Evolutionary conservation across 2,329 filamentous ascomycete species (phyloP), one percentile per base, ranked within the genome.

Genomic region (Epichloe brachyelytri): DNA sequence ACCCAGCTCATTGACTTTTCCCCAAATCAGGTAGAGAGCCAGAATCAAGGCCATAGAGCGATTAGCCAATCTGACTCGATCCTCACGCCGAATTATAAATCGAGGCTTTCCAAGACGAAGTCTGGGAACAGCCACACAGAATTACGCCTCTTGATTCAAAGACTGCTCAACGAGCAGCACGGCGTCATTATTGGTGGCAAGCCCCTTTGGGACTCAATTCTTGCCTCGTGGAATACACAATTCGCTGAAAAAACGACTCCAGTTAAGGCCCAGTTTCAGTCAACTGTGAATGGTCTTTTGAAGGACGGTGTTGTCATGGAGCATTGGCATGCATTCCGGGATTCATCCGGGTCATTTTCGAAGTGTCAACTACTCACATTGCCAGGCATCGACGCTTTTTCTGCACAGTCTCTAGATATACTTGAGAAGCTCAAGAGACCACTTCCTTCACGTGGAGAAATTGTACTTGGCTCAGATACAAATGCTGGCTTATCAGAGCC

Each of bases 151-250:
- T 57, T 65, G 10, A 57, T 68, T 15, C 58, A 61, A 5, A 58
- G 60, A 3, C 54, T 65, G 33, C 56, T 68, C 33, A 55, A 53
- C n/a, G 59, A 63, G 34, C 57, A 63, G 5, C 59, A 63, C 2
- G 76, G 76, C 0, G 72, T 74, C 1, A 74, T 80, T 43, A 74
- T 78, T 1, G 73, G 74, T 15, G 74, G 74, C 22, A 67, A 70
- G 40, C 65, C 73, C 3, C 61, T 80, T 4, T 77, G 74, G 64
- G 70, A 72, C 51, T 71, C 72, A 2, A 58, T 77, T 4, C 65
- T 69, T 14, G 65, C 65, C 10, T 61, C 72, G 7, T 80, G 76
- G 70, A 59, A 64, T 10, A 63, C 63, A n/a, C 60, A 62, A 7
- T 74, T 72, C 43, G 57, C 62, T 1, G 63, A 62, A 36, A 63